A percentile compares a stretch with the other conserved stretches of the same genome.
phyloP scores from a whole-genome alignment of 352 stramenopile genomes.

The Phytophthora melonis region DNA sequence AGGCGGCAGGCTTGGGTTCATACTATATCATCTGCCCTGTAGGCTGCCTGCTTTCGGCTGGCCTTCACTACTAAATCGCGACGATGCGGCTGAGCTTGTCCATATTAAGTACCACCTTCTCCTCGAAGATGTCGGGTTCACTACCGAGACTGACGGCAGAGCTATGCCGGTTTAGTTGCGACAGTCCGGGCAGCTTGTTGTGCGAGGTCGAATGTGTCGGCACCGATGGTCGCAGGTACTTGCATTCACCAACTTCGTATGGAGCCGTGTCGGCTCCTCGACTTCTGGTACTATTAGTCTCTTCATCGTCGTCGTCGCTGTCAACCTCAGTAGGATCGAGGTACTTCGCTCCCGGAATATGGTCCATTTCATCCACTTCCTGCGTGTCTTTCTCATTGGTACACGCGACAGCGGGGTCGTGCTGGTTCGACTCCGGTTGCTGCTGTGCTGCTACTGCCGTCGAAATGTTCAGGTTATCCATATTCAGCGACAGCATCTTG shows the following conservation, averaged over 20 bases:
- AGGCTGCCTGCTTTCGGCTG: slow-evolving; percentile 1
- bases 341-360: slow-evolving; percentile 20
- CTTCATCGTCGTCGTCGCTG: slow-evolving; percentile 6
- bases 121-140: slow-evolving; percentile 17
- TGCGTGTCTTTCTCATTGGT: slow-evolving; percentile 39
- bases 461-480: slow-evolving; percentile 21
- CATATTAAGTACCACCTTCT: slow-evolving; percentile 36
- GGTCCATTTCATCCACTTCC: slow-evolving; percentile 45
- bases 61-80: slow-evolving; percentile 7
- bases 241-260: slow-evolving; percentile 13
- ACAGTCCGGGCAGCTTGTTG: slow-evolving; percentile 30
- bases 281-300: background rate
- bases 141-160: slow-evolving; percentile 25
- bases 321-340: slow-evolving; percentile 6
- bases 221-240: slow-evolving; percentile 26
- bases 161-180: slow-evolving; percentile 35
- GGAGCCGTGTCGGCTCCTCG: slow-evolving; percentile 9
- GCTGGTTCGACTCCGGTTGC: slow-evolving; percentile 6
- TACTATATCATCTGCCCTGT: background rate
- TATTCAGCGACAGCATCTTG: slow-evolving; percentile 35
- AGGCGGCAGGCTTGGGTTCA: background rate
- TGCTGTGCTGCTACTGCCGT: slow-evolving; percentile 6
- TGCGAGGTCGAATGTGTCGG: slow-evolving; percentile 30
- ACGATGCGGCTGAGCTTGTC: slow-evolving; percentile 29
- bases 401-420: slow-evolving; percentile 35